Evolutionary conservation across 2,329 filamentous ascomycete genomes (phyloP), one percentile per base, ranked within the genome.

Genomic region (Dactylonectria macrodidyma): DNA sequence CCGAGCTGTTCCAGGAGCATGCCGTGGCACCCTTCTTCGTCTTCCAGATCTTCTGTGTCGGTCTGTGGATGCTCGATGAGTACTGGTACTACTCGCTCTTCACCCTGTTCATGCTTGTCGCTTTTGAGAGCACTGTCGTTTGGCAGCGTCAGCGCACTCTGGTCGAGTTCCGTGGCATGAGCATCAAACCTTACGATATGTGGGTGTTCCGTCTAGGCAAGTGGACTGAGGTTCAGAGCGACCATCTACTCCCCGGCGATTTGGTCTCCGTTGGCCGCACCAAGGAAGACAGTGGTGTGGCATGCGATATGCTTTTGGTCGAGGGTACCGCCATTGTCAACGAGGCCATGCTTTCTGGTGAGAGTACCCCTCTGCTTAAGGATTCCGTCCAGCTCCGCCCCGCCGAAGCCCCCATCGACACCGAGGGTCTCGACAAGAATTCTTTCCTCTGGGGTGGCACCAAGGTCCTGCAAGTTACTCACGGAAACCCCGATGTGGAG

Each of bases 51-150:
- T 99, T 99, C 86, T 99, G 97, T 76, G 96, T 99, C 66, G 97
- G 96, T 16, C 85, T 99, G 68, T 99, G 96, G 96, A 94, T 98
- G 91, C 85, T 99, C 79, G 96, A 99, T 79, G 97, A 99, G 83
- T 99, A 98, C 84, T 99, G 97, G 96, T 99, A 99, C 86, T 99
- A 99, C 84, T 98, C 96, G 69, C 89, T 99, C 22, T 99, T 99
- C 83, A 99, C 97, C 1, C 91, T 99, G 24, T 95, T 98, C 85
- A 99, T 99, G 97, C 90, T 99, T 63, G 94, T 99, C 73, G 92
- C 90, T 66, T 99, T 99, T 76, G 96, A 99, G 85, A 98, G 95
- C 81, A 99, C 96, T 2, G 97, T 99, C 44, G 97, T 99, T 16
- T 99, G 96, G 97, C 96, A 99, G 84, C 91, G 96, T 68, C 96